A percentile compares a stretch with the other conserved stretches of the same genome.
Conservation (phyloP, 805 yeast species). For the Lipomyces lipofer region DNA sequence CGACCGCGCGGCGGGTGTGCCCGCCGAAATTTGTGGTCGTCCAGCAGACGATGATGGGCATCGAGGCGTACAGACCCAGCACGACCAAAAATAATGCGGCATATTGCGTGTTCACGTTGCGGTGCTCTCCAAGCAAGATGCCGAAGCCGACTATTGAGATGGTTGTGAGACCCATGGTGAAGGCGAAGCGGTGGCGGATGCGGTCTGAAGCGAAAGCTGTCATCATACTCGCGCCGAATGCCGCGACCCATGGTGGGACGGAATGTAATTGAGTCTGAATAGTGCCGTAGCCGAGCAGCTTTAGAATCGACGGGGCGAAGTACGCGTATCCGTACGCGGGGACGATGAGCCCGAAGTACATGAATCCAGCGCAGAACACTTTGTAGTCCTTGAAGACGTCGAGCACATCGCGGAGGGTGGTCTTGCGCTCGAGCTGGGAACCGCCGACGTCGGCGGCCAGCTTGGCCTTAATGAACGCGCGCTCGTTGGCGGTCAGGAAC, state of each 20-base stretch:
- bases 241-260: conserved; percentile 80
- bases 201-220: conserved; percentile 66
- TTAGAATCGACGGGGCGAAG: conserved; percentile 68
- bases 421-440: conserved; percentile 50
- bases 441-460: conserved; percentile 54
- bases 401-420: conserved; percentile 49
- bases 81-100: conserved; percentile 65
- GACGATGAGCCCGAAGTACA: conserved; percentile 64
- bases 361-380: conserved; percentile 57
- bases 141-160: conserved; percentile 57
- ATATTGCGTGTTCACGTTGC: conserved; percentile 50
- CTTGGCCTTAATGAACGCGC: conserved; percentile 58
- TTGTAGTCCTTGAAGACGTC: conserved; percentile 60
- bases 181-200: conserved; percentile 42
- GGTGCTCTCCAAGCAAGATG: conserved; percentile 51
- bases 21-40: conserved; percentile 61
- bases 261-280: conserved; percentile 77
- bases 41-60: conserved; percentile 76
- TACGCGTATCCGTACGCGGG: conserved; percentile 78
- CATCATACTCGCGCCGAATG: conserved; percentile 66
- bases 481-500: conserved; percentile 54
- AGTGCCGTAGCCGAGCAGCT: conserved; percentile 62
- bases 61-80: conserved; percentile 59
- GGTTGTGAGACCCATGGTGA: conserved; percentile 33
- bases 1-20: conserved; percentile 59